Conservation (phyloP, 2,329 filamentous ascomycete genomes). For the Plenodomus tracheiphilus region DNA sequence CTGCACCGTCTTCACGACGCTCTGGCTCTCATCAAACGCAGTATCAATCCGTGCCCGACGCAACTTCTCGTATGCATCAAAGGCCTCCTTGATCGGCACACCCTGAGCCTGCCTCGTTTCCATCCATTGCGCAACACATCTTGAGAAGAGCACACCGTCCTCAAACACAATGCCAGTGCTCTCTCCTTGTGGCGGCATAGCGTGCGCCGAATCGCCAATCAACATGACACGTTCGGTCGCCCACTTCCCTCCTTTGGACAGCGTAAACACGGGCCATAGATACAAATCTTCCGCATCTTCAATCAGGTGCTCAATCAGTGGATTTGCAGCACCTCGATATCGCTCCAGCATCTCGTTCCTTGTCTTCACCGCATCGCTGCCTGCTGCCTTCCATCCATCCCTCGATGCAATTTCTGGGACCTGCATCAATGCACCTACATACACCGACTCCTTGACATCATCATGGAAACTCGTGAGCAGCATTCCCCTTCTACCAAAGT, state of each 20-base stretch:
- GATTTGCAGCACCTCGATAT: constrained; percentile 45
- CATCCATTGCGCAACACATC: constrained; percentile 49
- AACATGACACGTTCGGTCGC: constrained; percentile 50
- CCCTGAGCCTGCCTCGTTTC: constrained; percentile 36
- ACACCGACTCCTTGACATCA: constrained; percentile 42
- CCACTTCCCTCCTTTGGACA: constrained; percentile 50
- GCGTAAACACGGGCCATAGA: constrained; percentile 53
- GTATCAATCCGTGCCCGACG: constrained; percentile 50
- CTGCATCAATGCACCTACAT: constrained; percentile 52
- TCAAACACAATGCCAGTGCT: constrained; percentile 57
- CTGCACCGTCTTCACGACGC: constrained; percentile 50
- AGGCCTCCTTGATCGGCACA: constrained; percentile 48
- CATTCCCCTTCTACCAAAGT: constrained; percentile 51
- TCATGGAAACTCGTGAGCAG: constrained; percentile 50
- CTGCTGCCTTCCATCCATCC: constrained; percentile 51
- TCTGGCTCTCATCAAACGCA: constrained; percentile 53
- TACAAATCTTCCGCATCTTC: constrained; percentile 49
- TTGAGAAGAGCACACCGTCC: constrained; percentile 55
- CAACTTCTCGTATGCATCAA: constrained; percentile 53
- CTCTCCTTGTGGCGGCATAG: constrained; percentile 58
- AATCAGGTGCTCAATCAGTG: constrained; percentile 45
- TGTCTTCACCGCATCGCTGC: constrained; percentile 49
- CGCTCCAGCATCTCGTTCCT: constrained; percentile 47
- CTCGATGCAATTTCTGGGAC: constrained; percentile 48
- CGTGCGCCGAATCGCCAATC: constrained; percentile 53